These are phyloP conservation scores for Gossypium schwendimanii DNA, from an alignment of 441 rosid genomes.

Conservation along the genomic window DNA sequence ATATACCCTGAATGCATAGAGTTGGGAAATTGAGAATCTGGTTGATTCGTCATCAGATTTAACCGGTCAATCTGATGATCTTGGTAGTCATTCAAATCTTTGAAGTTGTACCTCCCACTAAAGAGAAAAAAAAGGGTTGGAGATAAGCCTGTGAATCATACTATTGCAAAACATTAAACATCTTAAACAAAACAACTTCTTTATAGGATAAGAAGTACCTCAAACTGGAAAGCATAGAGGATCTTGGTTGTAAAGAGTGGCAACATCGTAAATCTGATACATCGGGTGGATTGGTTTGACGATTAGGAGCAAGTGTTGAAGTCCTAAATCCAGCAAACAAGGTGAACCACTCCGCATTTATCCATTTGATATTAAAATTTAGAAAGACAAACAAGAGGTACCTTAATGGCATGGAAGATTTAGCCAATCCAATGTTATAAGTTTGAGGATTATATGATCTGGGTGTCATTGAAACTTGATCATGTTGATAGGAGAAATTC, in stretches of 20 bases:
- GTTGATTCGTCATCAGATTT: not conserved
- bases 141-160: not conserved
- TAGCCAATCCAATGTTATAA: not conserved
- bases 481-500: not conserved
- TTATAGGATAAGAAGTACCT: not conserved
- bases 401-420: not conserved
- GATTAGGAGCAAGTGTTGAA: not conserved
- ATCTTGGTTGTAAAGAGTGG: not conserved
- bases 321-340: slow-evolving; percentile 1
- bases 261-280: not conserved
- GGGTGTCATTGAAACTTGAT: slow-evolving; percentile 9
- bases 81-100: not conserved
- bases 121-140: not conserved
- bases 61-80: not conserved
- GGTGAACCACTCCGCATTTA: not conserved
- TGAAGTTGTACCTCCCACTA: not conserved
- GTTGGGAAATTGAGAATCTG: not conserved
- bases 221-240: not conserved
- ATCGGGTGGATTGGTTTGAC: not conserved
- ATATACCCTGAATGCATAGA: not conserved
- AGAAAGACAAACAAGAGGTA: not conserved
- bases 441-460: slow-evolving; percentile 2
- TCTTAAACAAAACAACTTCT: not conserved
- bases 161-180: not conserved
- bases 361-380: not conserved